Conservation (phyloP, 352 stramenopile species). For the Phytophthora melonis region DNA sequence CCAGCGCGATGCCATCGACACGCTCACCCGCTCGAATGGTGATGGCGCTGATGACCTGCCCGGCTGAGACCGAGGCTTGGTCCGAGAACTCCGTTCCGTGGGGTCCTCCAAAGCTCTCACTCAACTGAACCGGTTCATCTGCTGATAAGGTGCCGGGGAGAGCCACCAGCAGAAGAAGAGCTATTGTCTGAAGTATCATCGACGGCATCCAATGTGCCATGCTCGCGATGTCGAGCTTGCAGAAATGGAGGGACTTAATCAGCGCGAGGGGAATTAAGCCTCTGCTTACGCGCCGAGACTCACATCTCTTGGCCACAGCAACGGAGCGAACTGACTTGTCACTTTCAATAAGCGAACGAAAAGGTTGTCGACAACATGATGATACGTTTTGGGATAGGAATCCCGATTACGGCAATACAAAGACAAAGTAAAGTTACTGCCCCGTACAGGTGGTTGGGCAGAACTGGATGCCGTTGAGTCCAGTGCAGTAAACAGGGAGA, state of each 20-base stretch:
- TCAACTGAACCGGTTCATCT: slow-evolving; percentile 25
- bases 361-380: not conserved
- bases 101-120: slow-evolving; percentile 31
- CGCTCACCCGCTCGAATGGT: slow-evolving; percentile 21
- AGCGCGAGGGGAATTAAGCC: not conserved
- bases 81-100: slow-evolving; percentile 38
- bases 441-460: not conserved
- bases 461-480: not conserved
- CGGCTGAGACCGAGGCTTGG: slow-evolving; percentile 10
- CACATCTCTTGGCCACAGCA: not conserved
- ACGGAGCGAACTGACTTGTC: too few species aligned
- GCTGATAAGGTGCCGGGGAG: slow-evolving; percentile 4
- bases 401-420: not conserved
- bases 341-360: not conserved
- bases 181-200: slow-evolving; percentile 9
- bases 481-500: too few species aligned
- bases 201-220: slow-evolving; percentile 1
- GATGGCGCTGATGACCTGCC: slow-evolving; percentile 33
- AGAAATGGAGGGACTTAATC: slow-evolving; percentile 16
- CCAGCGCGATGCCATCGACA: slow-evolving; percentile 30
- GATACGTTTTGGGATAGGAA: not conserved
- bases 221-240: slow-evolving; percentile 8
- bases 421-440: not conserved
- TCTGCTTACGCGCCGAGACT: slow-evolving; percentile 7
- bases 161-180: slow-evolving; percentile 18